Conservation (phyloP, 2,329 filamentous ascomycete genomes). For the Acrocalymma vagum region DNA sequence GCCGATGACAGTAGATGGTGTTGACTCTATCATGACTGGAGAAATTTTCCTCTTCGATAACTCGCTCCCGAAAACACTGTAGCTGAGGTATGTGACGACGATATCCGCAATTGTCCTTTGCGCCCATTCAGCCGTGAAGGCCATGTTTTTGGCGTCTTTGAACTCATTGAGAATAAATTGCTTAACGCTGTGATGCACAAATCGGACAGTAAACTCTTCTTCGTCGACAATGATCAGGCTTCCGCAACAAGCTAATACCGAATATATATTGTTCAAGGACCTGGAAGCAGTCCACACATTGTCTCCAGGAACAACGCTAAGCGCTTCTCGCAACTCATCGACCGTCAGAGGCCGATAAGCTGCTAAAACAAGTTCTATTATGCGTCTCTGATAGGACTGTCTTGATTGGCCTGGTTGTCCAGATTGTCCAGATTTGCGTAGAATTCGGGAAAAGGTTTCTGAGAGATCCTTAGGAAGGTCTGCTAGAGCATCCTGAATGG, state of each 20-base stretch:
- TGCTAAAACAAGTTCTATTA: conserved; percentile 42
- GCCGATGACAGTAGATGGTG: conserved; percentile 15
- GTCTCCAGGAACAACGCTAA: conserved; percentile 48
- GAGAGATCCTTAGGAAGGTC: conserved; percentile 26
- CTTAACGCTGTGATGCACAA: conserved; percentile 29
- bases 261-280: conserved; percentile 23
- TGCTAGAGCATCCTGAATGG: conserved; percentile 37
- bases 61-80: conserved; percentile 27
- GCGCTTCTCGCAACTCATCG: conserved; percentile 49
- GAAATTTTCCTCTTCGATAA: conserved; percentile 13
- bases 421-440: conserved; percentile 17
- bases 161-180: conserved; percentile 21
- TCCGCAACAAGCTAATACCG: conserved; percentile 28
- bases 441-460: conserved; percentile 21
- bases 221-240: conserved; percentile 32
- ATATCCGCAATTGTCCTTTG: conserved; percentile 21
- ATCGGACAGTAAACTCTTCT: conserved; percentile 29
- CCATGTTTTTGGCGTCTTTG: background rate
- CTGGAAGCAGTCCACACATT: conserved; percentile 18
- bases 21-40: conserved; percentile 8
- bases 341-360: conserved; percentile 40
- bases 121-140: conserved; percentile 8
- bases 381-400: conserved; percentile 28
- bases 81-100: conserved; percentile 30
- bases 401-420: conserved; percentile 16